Evolutionary conservation across 108 stramenopile species (phyloP), one percentile per base, ranked within the genome.

Genomic region (Skeletonema marinoi): DNA sequence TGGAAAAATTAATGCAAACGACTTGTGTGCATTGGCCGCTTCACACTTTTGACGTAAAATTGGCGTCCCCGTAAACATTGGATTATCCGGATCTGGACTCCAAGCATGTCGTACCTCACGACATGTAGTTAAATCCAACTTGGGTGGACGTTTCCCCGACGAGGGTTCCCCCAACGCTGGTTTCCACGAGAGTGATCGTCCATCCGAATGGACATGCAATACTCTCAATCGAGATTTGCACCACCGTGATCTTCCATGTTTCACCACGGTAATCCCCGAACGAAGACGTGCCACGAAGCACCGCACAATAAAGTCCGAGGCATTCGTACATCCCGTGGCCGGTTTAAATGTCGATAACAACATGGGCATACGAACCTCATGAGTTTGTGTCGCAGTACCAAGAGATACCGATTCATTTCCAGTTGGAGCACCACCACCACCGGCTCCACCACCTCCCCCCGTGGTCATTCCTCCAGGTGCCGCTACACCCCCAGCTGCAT

Each of bases 301-400:
- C 3, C 95, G 92, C n/a, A 96, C 95, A 61, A 96, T 89, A 73
- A 96, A 96, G 74, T 96, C 95, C 9, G 89, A 90, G n/a, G 95
- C 95, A 65, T 96, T 96, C 60, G 95, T 96, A 78, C 95, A 96
- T 2, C 95, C 95, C 16, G 95, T 92, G 36, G 95, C 95, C 3
- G 95, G 95, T 68, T 92, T 93, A 83, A 96, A 96, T 33, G 88
- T 96, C 10, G 92, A 89, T 4, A 92, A 60, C 38, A 89, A 89
- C 95, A 96, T 92, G 21, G 95, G 95, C 95, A 92, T 93, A 6
- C 88, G 83, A 3, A 93, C 91, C 77, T 93, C 92, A 67, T 95
- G 92, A 0, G 94, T 93, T 77, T 93, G 94, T 17, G 94, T 95
- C 13, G 92, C 92, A 2, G 94, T 95, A 13, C 89, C 88, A 0